Evolutionary conservation across 768 basidiomycete genomes (phyloP), one percentile per base, ranked within the genome.

Genomic region (Omphalotus guepiniiformis): DNA sequence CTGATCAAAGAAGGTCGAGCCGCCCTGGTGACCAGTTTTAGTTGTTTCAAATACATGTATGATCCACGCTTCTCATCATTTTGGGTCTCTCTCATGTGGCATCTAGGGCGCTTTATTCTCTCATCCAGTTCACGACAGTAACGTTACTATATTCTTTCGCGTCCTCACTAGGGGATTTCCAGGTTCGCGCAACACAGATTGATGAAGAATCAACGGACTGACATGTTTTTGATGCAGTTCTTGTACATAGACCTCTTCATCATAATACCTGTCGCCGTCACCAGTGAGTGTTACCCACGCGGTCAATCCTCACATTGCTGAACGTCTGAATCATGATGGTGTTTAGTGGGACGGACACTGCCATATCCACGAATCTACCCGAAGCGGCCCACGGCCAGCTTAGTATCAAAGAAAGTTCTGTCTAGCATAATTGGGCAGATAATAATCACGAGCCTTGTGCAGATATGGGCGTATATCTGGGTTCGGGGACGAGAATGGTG

Each of bases 31-130:
- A 98, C 96, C 1, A 95, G 93, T 63, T 99, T 99, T 68, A 94
- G 93, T 55, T 98, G 95, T 69, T 99, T 99, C 82, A 99, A 99
- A 67, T 99, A 97, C 60, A 99, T 99, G 95, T 94, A 57, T 65
- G 90, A 73, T 28, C 32, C 25, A 38, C 18, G 34, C 41, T 18
- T n/a, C 9, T 25, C 19, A 5, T 23, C 27, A 55, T 53, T 34
- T 62, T 42, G 41, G 44, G 45, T 37, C 34, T 43, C 2, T 41
- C 35, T 29, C 53, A 47, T 15, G 15, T 16, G 21, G 22, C 19
- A 15, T 28, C 19, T 57, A 98, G 94, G 95, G 96, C 96, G 0
- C 67, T 99, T 36, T 99, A 98, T 67, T 99, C 96, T 11, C 75
- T 99, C 55, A 99, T 99, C 43, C 96, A 99, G 63, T 99, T 99